Conservation (phyloP, 257 asterid species). For the Solanum gracilifrons region DNA sequence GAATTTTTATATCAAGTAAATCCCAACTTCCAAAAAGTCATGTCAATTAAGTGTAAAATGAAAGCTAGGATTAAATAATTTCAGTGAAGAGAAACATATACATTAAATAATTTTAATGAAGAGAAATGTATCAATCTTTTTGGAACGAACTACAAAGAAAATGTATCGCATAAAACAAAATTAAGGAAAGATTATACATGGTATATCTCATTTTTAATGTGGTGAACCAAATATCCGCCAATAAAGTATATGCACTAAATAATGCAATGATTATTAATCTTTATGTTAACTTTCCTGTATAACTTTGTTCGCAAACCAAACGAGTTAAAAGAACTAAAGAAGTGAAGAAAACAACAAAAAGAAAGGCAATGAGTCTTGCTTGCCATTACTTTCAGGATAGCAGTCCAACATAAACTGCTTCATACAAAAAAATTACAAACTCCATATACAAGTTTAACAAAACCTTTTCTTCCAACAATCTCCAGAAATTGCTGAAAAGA, state of each 20-base stretch:
- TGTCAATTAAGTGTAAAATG: not conserved
- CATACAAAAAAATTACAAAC: not conserved
- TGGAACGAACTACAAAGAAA: not conserved
- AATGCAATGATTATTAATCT: not conserved
- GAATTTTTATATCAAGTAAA: not conserved
- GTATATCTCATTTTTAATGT: not conserved
- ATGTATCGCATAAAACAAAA: not conserved
- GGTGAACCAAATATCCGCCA: not conserved
- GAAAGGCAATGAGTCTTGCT: not conserved
- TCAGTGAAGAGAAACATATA: not conserved
- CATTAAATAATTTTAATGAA: not conserved
- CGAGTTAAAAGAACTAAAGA: not conserved
- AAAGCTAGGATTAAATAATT: not conserved
- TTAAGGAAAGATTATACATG: not conserved
- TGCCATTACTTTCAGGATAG: not conserved
- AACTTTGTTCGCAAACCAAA: not conserved
- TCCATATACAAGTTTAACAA: not conserved
- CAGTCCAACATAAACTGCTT: not conserved
- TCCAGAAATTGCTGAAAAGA: constrained; percentile 8
- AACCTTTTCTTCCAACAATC: not conserved
- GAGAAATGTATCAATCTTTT: not conserved
- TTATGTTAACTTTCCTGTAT: not conserved
- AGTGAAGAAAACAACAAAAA: not conserved
- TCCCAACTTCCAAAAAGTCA: not conserved
- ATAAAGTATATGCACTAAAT: not conserved